Evolutionary conservation across 768 basidiomycete genomes (phyloP), one percentile per base, ranked within the genome.

Genomic region (Amyloporia xantha): DNA sequence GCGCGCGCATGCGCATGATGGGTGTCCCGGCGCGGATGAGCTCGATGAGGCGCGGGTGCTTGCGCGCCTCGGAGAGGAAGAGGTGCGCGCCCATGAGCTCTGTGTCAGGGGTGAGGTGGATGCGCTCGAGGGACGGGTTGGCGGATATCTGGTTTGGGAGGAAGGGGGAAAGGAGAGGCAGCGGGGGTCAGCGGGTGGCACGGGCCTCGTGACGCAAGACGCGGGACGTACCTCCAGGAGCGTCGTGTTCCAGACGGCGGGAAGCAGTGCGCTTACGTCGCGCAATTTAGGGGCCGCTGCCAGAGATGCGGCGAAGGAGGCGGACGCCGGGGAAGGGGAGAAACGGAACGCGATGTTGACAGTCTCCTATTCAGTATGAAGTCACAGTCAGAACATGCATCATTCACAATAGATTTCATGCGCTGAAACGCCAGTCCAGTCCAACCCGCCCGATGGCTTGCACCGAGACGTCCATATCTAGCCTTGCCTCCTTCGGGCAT

Each of bases 21-120:
- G 66, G 72, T 54, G 79, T 78, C 58, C 82, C 82, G 40, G 67
- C 66, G 41, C 67, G 68, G 47, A 84, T 75, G 44, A 84, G 68
- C 52, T 78, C 79, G 38, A 63, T 68, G 44, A 84, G 64, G 35
- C 77, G 64, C 15, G 68, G 44, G 42, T 82, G 74, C 53, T 73
- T 73, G 63, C 66, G 72, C 0, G 81, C 78, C 59, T 78, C 75
- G 51, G 68, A 72, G 58, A 84, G 69, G 62, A 79, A 85, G 56
- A 83, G 62, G 15, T 77, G 75, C 0, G 75, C 76, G 13, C 72
- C 69, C 35, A 72, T 56, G 17, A 76, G 63, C 15, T 72, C 71
- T 47, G 62, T 58, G 39, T 19, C 28, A 4, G 50, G 56, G 38
- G 59, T 48, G 46, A 69, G 61, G 13, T 54, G 44, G 56, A 83